Conservation (phyloP, 2,329 filamentous ascomycete species). For the Geosmithia morbida region DNA sequence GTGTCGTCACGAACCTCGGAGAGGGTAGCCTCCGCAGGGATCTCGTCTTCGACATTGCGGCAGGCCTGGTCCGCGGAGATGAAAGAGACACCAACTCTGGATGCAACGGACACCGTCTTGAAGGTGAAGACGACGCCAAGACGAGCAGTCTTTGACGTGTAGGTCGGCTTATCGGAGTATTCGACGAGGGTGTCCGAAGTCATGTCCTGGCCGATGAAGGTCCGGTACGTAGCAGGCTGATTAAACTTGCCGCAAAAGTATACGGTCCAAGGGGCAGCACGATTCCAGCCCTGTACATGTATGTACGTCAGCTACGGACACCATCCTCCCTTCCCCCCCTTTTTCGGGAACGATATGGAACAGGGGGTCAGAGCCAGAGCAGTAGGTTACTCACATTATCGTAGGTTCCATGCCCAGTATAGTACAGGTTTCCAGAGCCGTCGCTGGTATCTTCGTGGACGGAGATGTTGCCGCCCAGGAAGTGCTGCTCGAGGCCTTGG, state of each 20-base stretch:
- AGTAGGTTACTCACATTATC: conserved; percentile 32
- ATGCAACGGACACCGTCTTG: conserved; percentile 26
- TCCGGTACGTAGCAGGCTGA: conserved; percentile 24
- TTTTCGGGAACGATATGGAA: not conserved
- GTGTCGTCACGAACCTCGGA: conserved; percentile 28
- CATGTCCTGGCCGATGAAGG: conserved; percentile 23
- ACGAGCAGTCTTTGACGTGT: conserved; percentile 19
- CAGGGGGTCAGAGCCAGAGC: not conserved
- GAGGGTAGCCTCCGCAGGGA: conserved; percentile 29
- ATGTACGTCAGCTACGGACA: not conserved
- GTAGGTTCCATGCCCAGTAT: conserved; percentile 46
- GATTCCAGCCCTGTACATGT: conserved; percentile 40
- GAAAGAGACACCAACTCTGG: conserved; percentile 53
- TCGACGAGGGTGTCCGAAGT: conserved; percentile 13
- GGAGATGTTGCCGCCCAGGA: conserved; percentile 42
- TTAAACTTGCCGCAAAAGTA: conserved; percentile 51
- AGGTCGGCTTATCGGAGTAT: conserved; percentile 13
- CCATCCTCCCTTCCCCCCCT: no score
- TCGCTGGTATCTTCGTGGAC: conserved; percentile 21
- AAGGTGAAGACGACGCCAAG: conserved; percentile 43
- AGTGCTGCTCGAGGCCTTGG: conserved; percentile 45
- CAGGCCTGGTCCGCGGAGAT: conserved; percentile 50
- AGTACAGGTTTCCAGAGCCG: conserved; percentile 23
- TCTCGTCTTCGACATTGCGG: conserved; percentile 38
- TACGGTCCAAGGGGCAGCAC: conserved; percentile 45